These are phyloP conservation scores for Pilasporangium apinafurcum DNA, from an alignment of 352 stramenopile genomes.

Conservation along the genomic window DNA sequence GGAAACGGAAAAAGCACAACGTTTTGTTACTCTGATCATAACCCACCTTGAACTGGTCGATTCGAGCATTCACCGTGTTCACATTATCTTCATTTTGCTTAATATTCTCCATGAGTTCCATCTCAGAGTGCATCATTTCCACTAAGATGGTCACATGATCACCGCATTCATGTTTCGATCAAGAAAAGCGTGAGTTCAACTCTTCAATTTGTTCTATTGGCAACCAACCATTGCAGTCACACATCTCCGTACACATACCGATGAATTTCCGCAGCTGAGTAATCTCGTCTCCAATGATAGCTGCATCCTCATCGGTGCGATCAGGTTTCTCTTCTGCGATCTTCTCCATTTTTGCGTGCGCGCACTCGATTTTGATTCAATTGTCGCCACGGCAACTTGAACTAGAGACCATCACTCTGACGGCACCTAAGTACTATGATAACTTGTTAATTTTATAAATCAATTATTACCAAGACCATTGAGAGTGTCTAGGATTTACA, in stretches of 20 bases:
- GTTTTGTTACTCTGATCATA: background rate
- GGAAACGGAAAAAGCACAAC: background rate
- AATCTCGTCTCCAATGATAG: too few relatives aligned
- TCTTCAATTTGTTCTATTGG: background rate
- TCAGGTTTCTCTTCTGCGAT: too few relatives aligned
- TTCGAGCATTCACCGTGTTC: constrained; percentile 23
- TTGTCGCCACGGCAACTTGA: too few relatives aligned
- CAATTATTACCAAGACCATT: too few relatives aligned
- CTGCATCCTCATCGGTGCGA: too few relatives aligned
- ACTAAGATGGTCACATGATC: constrained; percentile 16
- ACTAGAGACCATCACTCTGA: too few relatives aligned
- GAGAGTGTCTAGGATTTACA: too few relatives aligned
- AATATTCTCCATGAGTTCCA: constrained; percentile 64
- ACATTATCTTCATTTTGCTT: constrained; percentile 57
- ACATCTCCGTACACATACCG: constrained; percentile 15
- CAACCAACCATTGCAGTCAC: background rate
- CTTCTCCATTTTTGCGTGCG: too few relatives aligned
- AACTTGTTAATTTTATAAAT: too few relatives aligned
- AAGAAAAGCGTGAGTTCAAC: background rate
- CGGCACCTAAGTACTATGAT: too few relatives aligned
- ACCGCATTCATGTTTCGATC: too few relatives aligned
- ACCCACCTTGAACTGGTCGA: constrained; percentile 51
- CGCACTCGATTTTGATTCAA: too few relatives aligned
- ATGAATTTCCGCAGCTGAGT: constrained; percentile 63
- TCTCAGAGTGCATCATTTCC: constrained; percentile 75